Base-by-base conservation (phyloP, 192 early-diverging fungal species). In the Chytriomyces sp. region DNA sequence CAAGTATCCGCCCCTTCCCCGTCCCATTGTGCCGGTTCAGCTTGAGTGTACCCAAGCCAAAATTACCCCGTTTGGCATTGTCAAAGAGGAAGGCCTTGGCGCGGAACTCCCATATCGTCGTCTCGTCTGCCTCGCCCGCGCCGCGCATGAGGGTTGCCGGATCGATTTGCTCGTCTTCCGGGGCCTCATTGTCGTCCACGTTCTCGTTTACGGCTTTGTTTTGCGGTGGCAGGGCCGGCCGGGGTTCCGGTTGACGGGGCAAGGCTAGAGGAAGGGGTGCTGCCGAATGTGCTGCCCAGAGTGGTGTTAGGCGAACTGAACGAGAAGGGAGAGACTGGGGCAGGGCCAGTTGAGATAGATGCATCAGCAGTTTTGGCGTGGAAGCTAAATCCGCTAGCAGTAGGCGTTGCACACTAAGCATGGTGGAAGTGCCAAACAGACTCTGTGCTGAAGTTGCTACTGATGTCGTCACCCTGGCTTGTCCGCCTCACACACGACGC, bases 71-170 rank as follows among this genome's bases (percentile, higher is more conserved):
- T 49, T 72, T 66, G 4, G 66, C 59, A 5, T 39, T 36, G 34
- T 39, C 39, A 34, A 67, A 59, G 5, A 38, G 7, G 39, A 37
- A 70, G 28, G 81, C 34, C 49, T 75, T 80, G 32, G 58, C 31
- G 19, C 65, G 36, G 14, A 76, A 37, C 54, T 78, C 68, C 56
- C 53, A 41, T 6, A 81, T 4, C 12, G 77, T 79, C 37, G 44
- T 44, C 73, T 84, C 82, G 19, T 59, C 7, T 62, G 77, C 82
- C 57, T 84, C 82, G 25, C 82, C 82, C 7, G 55, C 78, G 31
- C 82, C 82, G 28, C 64, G 67, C 73, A 78, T 81, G 8, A 84
- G 63, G 25, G 25, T 64, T 25, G 75, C 68, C 12, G 62, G 34
- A 32, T 71, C 74, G 33, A 80, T 55, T 39, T 82, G 78, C 33